phyloP scores from a whole-genome alignment of 768 basidiomycete species.

The Russula vinacea region DNA sequence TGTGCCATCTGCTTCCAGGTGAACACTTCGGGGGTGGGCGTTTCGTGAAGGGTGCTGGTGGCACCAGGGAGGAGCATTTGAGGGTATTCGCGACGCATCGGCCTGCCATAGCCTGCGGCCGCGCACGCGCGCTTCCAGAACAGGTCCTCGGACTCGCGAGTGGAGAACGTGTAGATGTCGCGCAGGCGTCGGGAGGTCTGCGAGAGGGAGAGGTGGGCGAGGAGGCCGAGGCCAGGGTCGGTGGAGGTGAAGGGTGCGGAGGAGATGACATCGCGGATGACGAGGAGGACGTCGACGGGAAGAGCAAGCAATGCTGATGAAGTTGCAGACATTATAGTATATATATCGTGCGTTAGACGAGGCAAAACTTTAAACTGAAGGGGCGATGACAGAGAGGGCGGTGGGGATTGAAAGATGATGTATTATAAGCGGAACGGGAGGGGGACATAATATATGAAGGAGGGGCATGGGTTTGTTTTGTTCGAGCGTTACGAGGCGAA shows the following conservation, averaged over 20 bases:
- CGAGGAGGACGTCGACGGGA: slow-evolving; percentile 28
- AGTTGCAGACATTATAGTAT: slow-evolving; percentile 1
- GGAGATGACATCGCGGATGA: slow-evolving; percentile 30
- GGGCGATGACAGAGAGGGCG: background rate
- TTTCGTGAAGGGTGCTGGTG: background rate
- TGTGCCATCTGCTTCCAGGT: slow-evolving; percentile 29
- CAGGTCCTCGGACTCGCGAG: slow-evolving; percentile 18
- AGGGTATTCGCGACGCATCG: slow-evolving; percentile 28
- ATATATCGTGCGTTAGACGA: background rate
- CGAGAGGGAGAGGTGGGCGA: slow-evolving; percentile 28
- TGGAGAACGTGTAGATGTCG: slow-evolving; percentile 25
- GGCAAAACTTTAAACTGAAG: background rate
- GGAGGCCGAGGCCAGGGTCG: slow-evolving; percentile 25
- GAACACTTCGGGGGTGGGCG: slow-evolving; percentile 14
- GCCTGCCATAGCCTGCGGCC: slow-evolving; percentile 27
- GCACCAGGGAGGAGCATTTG: slow-evolving; percentile 17
- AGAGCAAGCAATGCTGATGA: slow-evolving; percentile 24
- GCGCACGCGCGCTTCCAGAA: slow-evolving; percentile 29
- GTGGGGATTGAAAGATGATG: slow-evolving; percentile 12
- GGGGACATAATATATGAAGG: slow-evolving; percentile 18
- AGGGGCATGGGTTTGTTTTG: background rate
- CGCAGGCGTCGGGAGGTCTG: slow-evolving; percentile 24
- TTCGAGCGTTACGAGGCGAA: slow-evolving; percentile 15
- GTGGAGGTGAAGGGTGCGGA: slow-evolving; percentile 12
- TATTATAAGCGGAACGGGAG: slow-evolving; percentile 5